Base-by-base conservation (phyloP, 768 basidiomycete genomes). In the Podaxis carcinomalis region DNA sequence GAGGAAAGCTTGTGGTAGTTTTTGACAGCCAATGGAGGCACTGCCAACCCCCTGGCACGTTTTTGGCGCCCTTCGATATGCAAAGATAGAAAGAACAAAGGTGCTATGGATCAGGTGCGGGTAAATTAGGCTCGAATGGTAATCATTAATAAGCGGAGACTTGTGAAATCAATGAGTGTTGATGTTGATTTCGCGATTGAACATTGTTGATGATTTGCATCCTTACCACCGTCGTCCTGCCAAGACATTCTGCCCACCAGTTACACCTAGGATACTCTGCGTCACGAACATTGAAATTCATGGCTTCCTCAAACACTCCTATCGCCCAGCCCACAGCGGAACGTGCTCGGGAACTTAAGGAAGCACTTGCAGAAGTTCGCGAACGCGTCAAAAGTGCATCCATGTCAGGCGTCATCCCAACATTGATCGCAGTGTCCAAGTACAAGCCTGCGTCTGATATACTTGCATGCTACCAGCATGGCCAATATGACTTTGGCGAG, bases 401-500 rank as follows among this genome's bases (percentile, higher is more conserved):
- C 39, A 56, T 68, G 35, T 64, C 71, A 51, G 66, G 69, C 11
- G 44, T 68, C n/a, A 63, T 72, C 50, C 71, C 79, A 19, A 77
- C 71, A 9, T 71, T 98, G 11, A 88, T 98, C 16, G 93, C 95
- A 2, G 95, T 98, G 4, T 96, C 94, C 10, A 98, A 98, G 74
- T 84, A 88, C 69, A 98, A 98, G 71, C 92, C 96, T 4, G 83
- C 89, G 3, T 84, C 86, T 7, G 96, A 98, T 73, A 86, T 98
- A 62, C 77, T 86, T 27, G 89, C 89, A 9, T 91, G 93, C 65
- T 92, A 91, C 69, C 81, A 90, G 53, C 78, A 80, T 13, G 93
- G 90, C 0, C 92, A 97, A 64, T 78, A 87, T 1, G 93, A 96
- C 72, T 99, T 98, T 69, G 97, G 97, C 5, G 97, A 99, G 77